phyloP scores from a whole-genome alignment of 371 early-diverging fungal genomes.

The Mortierella polycephala region DNA sequence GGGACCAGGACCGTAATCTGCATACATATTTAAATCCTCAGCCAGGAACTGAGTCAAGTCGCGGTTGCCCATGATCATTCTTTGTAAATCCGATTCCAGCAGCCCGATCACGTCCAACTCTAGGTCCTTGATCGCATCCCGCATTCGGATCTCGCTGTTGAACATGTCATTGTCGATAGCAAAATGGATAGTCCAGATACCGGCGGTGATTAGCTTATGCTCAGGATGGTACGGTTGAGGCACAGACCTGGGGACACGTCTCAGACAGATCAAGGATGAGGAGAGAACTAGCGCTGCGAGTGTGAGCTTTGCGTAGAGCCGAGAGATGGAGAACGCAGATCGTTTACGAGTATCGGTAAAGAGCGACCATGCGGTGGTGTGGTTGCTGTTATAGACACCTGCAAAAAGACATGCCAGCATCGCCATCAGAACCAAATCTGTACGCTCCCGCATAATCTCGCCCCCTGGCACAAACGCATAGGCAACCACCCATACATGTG shows the following conservation, averaged over 20 bases:
- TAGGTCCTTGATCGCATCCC: constrained; percentile 79
- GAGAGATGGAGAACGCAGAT: constrained; percentile 20
- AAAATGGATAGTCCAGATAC: constrained; percentile 90
- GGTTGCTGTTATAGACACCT: constrained; percentile 60
- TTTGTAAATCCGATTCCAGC: constrained; percentile 81
- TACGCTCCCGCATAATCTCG: constrained; percentile 77
- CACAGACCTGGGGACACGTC: constrained; percentile 33
- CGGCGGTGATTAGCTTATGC: constrained; percentile 77
- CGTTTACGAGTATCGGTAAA: constrained; percentile 15
- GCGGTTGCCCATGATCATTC: constrained; percentile 90
- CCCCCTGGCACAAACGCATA: constrained; percentile 90
- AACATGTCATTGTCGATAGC: constrained; percentile 88
- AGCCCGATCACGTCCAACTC: constrained; percentile 85
- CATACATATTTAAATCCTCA: constrained; percentile 81
- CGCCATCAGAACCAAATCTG: constrained; percentile 68
- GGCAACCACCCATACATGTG: constrained; percentile 84
- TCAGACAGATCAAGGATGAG: constrained; percentile 18
- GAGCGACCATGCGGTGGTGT: constrained; percentile 9
- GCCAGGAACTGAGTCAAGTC: constrained; percentile 85
- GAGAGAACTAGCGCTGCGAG: constrained; percentile 16
- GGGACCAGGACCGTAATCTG: constrained; percentile 86
- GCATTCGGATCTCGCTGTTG: constrained; percentile 80
- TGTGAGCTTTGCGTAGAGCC: constrained; percentile 13
- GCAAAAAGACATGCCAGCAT: constrained; percentile 63
- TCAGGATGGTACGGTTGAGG: constrained; percentile 73